Conservation (phyloP, 805 yeast genomes). For the Brettanomyces sp. region DNA sequence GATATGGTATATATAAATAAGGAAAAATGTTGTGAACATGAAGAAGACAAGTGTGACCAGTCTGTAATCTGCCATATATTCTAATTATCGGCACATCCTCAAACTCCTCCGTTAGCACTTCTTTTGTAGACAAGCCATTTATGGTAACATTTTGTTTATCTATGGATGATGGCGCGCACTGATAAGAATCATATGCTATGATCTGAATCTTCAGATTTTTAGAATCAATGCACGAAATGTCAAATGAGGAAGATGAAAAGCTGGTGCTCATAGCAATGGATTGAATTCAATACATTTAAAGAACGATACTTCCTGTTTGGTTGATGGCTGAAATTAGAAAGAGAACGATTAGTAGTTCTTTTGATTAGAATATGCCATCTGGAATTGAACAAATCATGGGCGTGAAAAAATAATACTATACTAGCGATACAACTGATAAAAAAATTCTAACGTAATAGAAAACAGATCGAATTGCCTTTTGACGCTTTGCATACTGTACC, state of each 20-base stretch:
- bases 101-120: conserved; percentile 8
- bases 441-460: too few relatives aligned
- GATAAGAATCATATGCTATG: conserved; percentile 59
- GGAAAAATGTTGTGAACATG: conserved; percentile 86
- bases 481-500: too few relatives aligned
- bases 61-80: conserved; percentile 60
- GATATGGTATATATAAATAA: conserved; percentile 61
- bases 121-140: conserved; percentile 11
- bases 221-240: conserved; percentile 3
- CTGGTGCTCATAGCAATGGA: background rate
- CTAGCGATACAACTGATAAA: too few relatives aligned
- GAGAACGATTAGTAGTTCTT: too few relatives aligned
- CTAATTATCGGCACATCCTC: conserved; percentile 65
- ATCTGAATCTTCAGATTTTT: conserved; percentile 41
- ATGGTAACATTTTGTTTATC: conserved; percentile 36
- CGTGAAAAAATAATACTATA: too few relatives aligned
- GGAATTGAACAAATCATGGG: too few relatives aligned
- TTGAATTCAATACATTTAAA: background rate
- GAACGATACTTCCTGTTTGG: too few relatives aligned
- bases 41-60: conserved; percentile 49
- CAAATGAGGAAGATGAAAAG: conserved; percentile 3
- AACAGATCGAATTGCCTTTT: too few relatives aligned
- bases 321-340: too few relatives aligned
- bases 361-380: too few relatives aligned
- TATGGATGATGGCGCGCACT: conserved; percentile 40